Conservation (phyloP, 352 stramenopile genomes). For the Globisporangium sylvaticum region DNA sequence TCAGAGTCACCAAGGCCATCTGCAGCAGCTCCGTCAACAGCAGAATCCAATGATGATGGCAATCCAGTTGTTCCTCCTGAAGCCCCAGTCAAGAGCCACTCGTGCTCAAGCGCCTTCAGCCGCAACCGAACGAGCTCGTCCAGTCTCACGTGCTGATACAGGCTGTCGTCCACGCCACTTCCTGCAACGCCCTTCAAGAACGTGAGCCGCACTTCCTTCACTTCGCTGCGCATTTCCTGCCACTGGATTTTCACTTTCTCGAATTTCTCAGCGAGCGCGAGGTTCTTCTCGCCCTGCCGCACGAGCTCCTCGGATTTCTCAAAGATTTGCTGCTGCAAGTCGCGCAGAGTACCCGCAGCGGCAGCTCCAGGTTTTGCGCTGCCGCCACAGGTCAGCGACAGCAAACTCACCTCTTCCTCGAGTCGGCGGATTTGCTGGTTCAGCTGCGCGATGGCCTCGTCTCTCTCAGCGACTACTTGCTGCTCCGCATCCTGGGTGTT, state of each 20-base stretch:
- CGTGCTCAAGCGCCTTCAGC: constrained; percentile 59
- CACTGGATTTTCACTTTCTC: constrained; percentile 43
- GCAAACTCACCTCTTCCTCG: constrained; percentile 47
- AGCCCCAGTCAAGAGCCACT: constrained; percentile 41
- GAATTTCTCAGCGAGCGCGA: constrained; percentile 37
- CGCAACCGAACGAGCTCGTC: constrained; percentile 67
- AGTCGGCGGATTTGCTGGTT: constrained; percentile 35
- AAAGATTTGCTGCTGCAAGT: constrained; percentile 70
- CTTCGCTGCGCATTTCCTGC: constrained; percentile 45
- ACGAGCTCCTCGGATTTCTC: constrained; percentile 72
- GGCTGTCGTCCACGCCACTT: constrained; percentile 38
- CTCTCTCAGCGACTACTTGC: constrained; percentile 32
- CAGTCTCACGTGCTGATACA: constrained; percentile 70
- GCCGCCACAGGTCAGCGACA: constrained; percentile 28
- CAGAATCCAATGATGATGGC: background rate
- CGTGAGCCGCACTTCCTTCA: constrained; percentile 39
- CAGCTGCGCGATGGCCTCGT: constrained; percentile 28
- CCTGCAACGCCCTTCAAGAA: constrained; percentile 58
- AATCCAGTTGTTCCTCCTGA: background rate
- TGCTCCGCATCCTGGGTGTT: constrained; percentile 24
- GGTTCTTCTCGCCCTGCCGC: constrained; percentile 63
- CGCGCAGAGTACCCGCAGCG: constrained; percentile 27
- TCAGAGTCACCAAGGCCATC: background rate
- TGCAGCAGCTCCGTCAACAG: background rate
- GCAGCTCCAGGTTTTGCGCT: constrained; percentile 21